These are phyloP conservation scores for Fusarium globosum DNA, from an alignment of 2,329 filamentous ascomycete genomes.

Conservation along the genomic window DNA sequence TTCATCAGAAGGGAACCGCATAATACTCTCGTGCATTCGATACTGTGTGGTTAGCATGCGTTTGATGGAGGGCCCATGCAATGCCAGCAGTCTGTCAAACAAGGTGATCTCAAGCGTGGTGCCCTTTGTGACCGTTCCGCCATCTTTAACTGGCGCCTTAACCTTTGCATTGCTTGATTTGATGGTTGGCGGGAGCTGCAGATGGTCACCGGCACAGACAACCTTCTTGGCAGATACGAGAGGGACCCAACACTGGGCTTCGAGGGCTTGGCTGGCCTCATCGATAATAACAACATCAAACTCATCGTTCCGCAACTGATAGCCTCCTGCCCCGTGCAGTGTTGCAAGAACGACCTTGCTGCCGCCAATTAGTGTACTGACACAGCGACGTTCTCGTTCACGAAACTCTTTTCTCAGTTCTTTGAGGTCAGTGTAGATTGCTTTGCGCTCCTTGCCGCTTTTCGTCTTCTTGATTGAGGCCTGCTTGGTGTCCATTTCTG, in stretches of 20 bases:
- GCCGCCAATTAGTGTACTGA: constrained; percentile 76
- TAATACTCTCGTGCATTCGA: constrained; percentile 96
- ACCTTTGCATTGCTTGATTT: constrained; percentile 75
- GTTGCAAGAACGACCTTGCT: constrained; percentile 94
- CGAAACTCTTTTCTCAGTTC: constrained; percentile 89
- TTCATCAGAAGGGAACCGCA: constrained; percentile 91
- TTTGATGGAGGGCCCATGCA: constrained; percentile 88
- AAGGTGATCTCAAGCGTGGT: constrained; percentile 86
- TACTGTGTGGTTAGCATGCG: constrained; percentile 97
- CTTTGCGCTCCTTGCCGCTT: constrained; percentile 80
- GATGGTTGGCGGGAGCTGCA: constrained; percentile 94
- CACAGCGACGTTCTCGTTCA: constrained; percentile 83
- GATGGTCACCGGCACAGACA: constrained; percentile 91
- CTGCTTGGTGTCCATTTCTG: constrained; percentile 94
- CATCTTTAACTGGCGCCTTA: constrained; percentile 53
- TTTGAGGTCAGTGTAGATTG: constrained; percentile 86
- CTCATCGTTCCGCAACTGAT: constrained; percentile 79
- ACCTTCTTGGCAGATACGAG: constrained; percentile 83
- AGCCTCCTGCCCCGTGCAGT: constrained; percentile 89
- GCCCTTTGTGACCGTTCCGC: constrained; percentile 57
- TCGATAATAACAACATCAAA: constrained; percentile 98
- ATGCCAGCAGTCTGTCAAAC: constrained; percentile 85
- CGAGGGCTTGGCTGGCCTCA: constrained; percentile 93
- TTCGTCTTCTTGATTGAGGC: constrained; percentile 88
- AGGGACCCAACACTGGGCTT: constrained; percentile 97